Base-by-base conservation (phyloP, 2,329 filamentous ascomycete genomes). In the Emmonsiellopsis sp. region DNA sequence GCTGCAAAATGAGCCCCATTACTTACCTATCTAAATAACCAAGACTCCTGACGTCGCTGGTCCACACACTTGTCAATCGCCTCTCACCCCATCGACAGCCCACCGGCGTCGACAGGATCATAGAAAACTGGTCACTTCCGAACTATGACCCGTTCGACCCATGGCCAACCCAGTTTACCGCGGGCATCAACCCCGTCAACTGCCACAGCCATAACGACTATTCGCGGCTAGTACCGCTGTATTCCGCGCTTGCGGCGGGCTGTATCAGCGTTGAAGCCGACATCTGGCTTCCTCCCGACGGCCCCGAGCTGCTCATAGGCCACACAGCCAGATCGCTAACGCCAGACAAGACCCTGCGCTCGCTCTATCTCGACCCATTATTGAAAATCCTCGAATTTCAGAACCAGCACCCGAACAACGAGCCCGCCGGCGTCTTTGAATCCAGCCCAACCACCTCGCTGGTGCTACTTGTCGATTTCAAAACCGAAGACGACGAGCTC, bases 381-480 rank as follows among this genome's bases (percentile, higher is more conserved):
- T 51, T 68, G 21, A 55, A 65, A 2, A 56, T 71, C 6, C 60
- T 72, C 17, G 63, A 68, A 13, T 40, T 6, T 6, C 37, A 14
- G 3, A 11, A 14, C 14, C 37, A 40, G 3, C 55, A 58, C 14
- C 65, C 65, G 57, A 69, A 68, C 51, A 14, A 14, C 11, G 7
- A 3, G 0, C 49, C 53, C 1, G 53, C 57, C 11, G 85, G 85
- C 10, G 69, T 88, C 7, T 85, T 82, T 60, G 72, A 78, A 58
- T 68, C 68, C 7, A 69, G 77, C 56, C 77, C 80, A 0, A 61
- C 62, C 1, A 79, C 81, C 60, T 75, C 80, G 0, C 66, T 87
- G 0, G 73, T 80, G 5, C 74, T 90, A 3, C 74, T 89, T 4
- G 75, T 90, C 33, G 86, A 90, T 65, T 71, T 89, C 63, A 90